Base-by-base conservation (phyloP, 2,329 filamentous ascomycete genomes). In the Penicillium sp. region DNA sequence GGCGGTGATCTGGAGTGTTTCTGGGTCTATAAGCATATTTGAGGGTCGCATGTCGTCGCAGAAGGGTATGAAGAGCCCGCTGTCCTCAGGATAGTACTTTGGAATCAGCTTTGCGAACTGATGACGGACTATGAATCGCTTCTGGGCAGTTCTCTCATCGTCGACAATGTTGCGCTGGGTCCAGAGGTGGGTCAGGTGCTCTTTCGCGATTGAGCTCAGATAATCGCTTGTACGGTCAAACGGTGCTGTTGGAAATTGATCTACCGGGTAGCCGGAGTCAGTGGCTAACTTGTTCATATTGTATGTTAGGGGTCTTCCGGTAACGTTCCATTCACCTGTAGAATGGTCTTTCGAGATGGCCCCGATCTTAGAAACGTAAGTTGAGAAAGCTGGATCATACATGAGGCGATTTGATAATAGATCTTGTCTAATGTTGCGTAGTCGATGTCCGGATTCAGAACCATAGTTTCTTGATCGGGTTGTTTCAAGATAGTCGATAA, bases 221-320 rank as follows among this genome's bases (percentile, higher is more conserved):
- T 67, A 72, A 34, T 65, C 65, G 46, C 56, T 64, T 27, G 64
- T 56, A 38, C 54, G 41, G 41, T 63, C 48, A 53, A 71, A 73
- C 4, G 62, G 56, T 4, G 54, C 40, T 0, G 60, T 65, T 28
- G 65, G 58, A 50, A 70, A 68, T 29, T 58, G 34, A 38, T 56
- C 50, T n/a, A 49, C 46, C 6, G 66, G 63, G 49, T 65, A 73
- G 33, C 59, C 60, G 12, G 66, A 56, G 19, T 68, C 58, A 41
- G 58, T 65, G 0, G 56, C 64, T 40, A 70, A 43, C 50, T 72
- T 66, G 48, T 74, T 73, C 66, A 73, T 73, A 33, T 70, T 68
- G 41, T 68, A 69, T n/a, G 68, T 73, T n/a, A 73, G 55, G 6
- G 71, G 70, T 47, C 68, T 54, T 49, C 52, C 43, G 16, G 59